Evolutionary conservation across 1,284 basidiomycete genomes (phyloP).

Genomic region (Moniliophthora roreri): DNA sequence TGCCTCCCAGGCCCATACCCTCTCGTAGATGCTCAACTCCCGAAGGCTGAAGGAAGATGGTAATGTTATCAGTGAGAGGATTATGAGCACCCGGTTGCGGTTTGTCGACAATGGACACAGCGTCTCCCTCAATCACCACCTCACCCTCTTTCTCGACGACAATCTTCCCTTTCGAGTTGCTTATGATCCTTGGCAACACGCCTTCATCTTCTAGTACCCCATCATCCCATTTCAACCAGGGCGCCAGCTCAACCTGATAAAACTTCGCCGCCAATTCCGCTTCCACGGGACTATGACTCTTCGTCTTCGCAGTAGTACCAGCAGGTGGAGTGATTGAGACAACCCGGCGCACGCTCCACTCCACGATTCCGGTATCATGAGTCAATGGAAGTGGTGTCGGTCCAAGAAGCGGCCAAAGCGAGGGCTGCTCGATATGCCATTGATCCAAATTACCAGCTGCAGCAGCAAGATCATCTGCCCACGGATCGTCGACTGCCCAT

Average conservation of each 20-base stretch:
- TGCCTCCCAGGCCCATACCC: slow-evolving; percentile 57
- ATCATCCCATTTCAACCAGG: slow-evolving; percentile 45
- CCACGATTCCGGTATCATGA: slow-evolving; percentile 50
- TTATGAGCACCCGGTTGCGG: slow-evolving; percentile 35
- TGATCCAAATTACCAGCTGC: slow-evolving; percentile 1
- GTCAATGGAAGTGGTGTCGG: slow-evolving; percentile 46
- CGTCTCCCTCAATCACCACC: slow-evolving; percentile 4
- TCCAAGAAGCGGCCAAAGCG: slow-evolving; percentile 40
- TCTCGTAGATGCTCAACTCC: slow-evolving; percentile 40
- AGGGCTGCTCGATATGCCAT: slow-evolving; percentile 25
- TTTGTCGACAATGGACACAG: slow-evolving; percentile 6
- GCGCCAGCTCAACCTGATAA: slow-evolving; percentile 49
- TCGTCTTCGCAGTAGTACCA: background rate
- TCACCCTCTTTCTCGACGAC: slow-evolving; percentile 21
- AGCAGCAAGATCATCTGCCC: slow-evolving; percentile 9
- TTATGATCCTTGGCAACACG: slow-evolving; percentile 37
- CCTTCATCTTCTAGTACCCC: slow-evolving; percentile 37
- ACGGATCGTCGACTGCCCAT: slow-evolving; percentile 1
- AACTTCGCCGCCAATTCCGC: slow-evolving; percentile 46
- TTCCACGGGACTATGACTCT: slow-evolving; percentile 41
- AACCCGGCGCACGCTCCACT: slow-evolving; percentile 48
- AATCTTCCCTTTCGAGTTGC: slow-evolving; percentile 42
- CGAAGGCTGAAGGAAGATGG: slow-evolving; percentile 50
- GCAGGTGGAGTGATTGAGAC: slow-evolving; percentile 28
- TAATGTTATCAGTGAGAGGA: slow-evolving; percentile 52